Base-by-base conservation (phyloP, 371 early-diverging fungal species). In the Spiromyces aspiralis region DNA sequence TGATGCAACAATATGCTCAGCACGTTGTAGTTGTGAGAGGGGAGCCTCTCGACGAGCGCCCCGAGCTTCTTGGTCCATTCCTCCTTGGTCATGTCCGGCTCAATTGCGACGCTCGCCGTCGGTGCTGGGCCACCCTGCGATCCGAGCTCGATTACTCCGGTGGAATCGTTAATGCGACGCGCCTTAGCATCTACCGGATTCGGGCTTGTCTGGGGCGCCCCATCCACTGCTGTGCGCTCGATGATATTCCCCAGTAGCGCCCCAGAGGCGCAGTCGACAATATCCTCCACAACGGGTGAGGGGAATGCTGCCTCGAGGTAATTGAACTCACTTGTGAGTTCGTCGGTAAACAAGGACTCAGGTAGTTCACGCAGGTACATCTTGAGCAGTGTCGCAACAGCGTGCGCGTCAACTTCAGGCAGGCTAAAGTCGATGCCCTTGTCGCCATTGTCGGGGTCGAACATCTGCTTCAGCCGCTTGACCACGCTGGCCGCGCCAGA, bases 361-460 rank as follows among this genome's bases (percentile, higher is more conserved):
- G 96, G 96, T 45, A 95, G 59, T 47, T 90, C 91, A 4, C 96
- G 76, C 52, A 96, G 60, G 60, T 90, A 96, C 62, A 86, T 90
- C 65, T 95, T 94, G 56, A 94, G 67, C 27, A 89, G 78, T 48
- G 92, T 91, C 2, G 94, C 91, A 0, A 94, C 76, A 2, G 85
- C 79, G 63, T 87, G 83, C 60, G 86, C 83, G 55, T 83, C 85
- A 56, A 85, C 54, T 44, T 85, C 71, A n/a, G n/a, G n/a, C n/a
- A n/a, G n/a, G n/a, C n/a, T n/a, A n/a, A n/a, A n/a, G n/a, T n/a
- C n/a, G n/a, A n/a, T n/a, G n/a, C n/a, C n/a, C 3, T 84, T 77
- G 2, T 64, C 62, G 1, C 69, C 61, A 0, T 66, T 65, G 61
- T 77, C 74, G 28, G 67, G 67, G 51, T 87, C 53, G 60, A 87